phyloP scores from a whole-genome alignment of 2,329 filamentous ascomycete genomes.

The Mycosphaerella arachidis region DNA sequence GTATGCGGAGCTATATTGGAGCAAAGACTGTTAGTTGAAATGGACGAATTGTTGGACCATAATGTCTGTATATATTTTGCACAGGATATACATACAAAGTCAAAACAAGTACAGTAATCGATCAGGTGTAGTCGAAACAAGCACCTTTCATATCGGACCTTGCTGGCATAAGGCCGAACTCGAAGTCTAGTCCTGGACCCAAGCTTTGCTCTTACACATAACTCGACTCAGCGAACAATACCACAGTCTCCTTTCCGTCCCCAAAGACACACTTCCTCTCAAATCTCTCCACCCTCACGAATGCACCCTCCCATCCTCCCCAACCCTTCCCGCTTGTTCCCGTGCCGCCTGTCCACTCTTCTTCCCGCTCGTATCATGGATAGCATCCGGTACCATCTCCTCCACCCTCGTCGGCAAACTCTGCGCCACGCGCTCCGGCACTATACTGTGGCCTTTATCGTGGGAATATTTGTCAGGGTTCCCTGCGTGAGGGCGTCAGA shows the following conservation, averaged over 20 bases:
- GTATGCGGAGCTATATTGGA: constrained; percentile 17
- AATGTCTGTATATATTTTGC: not conserved
- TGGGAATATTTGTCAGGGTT: constrained; percentile 11
- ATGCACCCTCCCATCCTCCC: not conserved
- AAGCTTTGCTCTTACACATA: no score
- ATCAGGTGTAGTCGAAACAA: no score
- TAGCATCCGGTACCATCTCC: constrained; percentile 11
- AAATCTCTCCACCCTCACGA: not conserved
- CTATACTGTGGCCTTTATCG: constrained; percentile 9
- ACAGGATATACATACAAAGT: no score
- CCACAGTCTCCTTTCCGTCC: no score
- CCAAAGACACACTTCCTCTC: no score
- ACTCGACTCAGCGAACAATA: no score
- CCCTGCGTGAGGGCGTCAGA: not conserved
- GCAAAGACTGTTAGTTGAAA: constrained; percentile 12
- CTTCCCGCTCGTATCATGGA: constrained; percentile 14
- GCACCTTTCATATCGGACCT: no score
- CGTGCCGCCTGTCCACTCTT: constrained; percentile 1
- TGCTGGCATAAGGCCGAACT: no score
- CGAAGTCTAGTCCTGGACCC: no score
- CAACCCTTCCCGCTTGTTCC: not conserved
- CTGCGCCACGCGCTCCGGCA: constrained; percentile 10
- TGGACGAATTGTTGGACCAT: not conserved
- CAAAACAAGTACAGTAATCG: no score
- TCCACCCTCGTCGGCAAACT: constrained; percentile 9